Evolutionary conservation across 1,284 basidiomycete genomes (phyloP), one percentile per base, ranked within the genome.

Genomic region (Vanrija sp.): DNA sequence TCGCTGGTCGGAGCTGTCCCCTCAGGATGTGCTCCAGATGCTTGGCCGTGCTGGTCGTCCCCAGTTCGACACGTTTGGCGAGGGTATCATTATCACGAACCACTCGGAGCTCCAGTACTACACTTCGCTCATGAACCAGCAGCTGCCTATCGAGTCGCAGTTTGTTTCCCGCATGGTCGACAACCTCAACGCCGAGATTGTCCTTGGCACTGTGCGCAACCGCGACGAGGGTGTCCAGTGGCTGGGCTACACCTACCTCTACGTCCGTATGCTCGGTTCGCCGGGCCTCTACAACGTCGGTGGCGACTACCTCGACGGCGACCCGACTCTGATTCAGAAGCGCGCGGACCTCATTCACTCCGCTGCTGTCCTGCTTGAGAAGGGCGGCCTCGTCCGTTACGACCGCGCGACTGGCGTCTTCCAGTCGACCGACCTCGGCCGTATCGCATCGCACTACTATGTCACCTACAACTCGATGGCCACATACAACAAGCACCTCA

Each of bases 61-160:
- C 10, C 94, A 98, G 73, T 98, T 89, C 78, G 96, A 99, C 75
- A 97, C 93, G 0, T 94, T 85, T 67, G 96, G 96, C 42, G 95
- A 98, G 78, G 96, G 96, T 49, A 89, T 98, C 73, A 97, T 99
- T 77, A 98, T 98, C 78, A 98, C 96, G 49, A 97, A 96, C 72
- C 94, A 98, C 73, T 85, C 86, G 3, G 94, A 98, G 75, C 82
- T 99, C 46, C 95, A 98, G 78, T 98, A 98, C 76, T 98, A 98
- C 72, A 82, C 96, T 16, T 90, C 87, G 66, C 80, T 97, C 75
- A 80, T 95, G 80, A 97, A 96, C 71, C 91, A 94, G 78, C 94
- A 97, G 71, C 82, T 96, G 7, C 96, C 96, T 1, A 98, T 98
- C 73, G 95, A 99, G 78, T 89, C 86, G 25, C 96, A 98, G 78